A percentile compares a stretch with the other conserved stretches of the same genome.
These are phyloP conservation scores for Solanum peruvianum DNA, from an alignment of 257 asterid species.

Conservation along the genomic window DNA sequence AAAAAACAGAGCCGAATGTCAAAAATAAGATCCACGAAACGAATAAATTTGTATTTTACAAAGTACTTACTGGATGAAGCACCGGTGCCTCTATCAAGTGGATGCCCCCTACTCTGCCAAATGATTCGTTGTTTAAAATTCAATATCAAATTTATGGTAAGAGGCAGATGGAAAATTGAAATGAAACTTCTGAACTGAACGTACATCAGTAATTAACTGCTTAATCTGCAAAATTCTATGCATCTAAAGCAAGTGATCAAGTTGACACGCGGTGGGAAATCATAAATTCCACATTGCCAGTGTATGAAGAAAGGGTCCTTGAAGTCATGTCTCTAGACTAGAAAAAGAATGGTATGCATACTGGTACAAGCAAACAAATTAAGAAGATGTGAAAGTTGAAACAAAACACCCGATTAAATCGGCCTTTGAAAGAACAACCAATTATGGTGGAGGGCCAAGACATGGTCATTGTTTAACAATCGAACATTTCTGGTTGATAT, in stretches of 20 bases:
- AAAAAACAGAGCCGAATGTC: constrained; percentile 1
- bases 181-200: neutral
- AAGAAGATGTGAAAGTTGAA: neutral
- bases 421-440: neutral
- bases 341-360: neutral
- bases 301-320: neutral
- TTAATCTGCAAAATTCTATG: neutral
- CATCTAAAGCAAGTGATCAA: neutral
- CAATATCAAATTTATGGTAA: neutral
- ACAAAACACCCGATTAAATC: neutral
- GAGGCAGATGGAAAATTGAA: neutral
- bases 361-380: neutral
- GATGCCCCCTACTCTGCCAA: constrained; percentile 93
- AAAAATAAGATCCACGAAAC: neutral
- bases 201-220: neutral
- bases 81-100: constrained; percentile 75
- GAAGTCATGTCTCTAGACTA: neutral
- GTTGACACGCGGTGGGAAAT: neutral
- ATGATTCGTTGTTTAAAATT: neutral
- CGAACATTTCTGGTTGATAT: neutral
- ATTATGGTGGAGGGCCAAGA: neutral
- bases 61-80: constrained; percentile 53
- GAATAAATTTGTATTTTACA: neutral
- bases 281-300: neutral
- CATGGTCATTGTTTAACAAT: neutral